Percentiles rank a stretch among this genome's conserved stretches.
Evolutionary conservation across 2,329 filamentous ascomycete genomes (phyloP).

Genomic region (Colletotrichum plurivorum): DNA sequence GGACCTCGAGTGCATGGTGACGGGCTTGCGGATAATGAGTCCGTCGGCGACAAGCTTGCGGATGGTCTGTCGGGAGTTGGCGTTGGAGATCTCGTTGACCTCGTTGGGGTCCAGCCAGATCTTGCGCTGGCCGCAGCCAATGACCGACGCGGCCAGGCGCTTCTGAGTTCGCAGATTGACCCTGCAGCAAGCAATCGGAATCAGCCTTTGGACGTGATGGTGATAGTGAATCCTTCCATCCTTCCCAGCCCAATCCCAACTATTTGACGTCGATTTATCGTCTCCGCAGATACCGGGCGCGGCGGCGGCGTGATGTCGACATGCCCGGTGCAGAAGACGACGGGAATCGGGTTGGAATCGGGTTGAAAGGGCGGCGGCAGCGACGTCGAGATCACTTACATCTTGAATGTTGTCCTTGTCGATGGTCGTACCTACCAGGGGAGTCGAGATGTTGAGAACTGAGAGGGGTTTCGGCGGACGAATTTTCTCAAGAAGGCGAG

Average conservation of each 20-base stretch:
- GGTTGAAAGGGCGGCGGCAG: conserved; percentile 19
- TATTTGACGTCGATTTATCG: conserved; percentile 23
- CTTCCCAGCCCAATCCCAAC: conserved; percentile 9
- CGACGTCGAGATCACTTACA: conserved; percentile 50
- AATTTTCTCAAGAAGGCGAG: conserved; percentile 51
- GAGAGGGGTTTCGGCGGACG: conserved; percentile 53
- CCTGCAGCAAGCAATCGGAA: conserved; percentile 67
- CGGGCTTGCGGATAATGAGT: conserved; percentile 99
- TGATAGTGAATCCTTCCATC: background rate
- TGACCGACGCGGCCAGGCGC: conserved; percentile 98
- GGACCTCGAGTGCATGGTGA: conserved; percentile 99
- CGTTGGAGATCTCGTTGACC: conserved; percentile 99
- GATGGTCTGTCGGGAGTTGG: conserved; percentile 99
- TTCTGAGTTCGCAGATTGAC: conserved; percentile 99
- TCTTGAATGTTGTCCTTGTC: conserved; percentile 54
- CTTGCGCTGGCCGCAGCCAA: conserved; percentile 99
- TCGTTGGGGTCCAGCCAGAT: conserved; percentile 99
- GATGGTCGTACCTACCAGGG: conserved; percentile 52
- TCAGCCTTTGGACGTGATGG: conserved; percentile 29
- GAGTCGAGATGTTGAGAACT: conserved; percentile 51
- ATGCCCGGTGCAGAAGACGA: conserved; percentile 27
- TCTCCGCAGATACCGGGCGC: conserved; percentile 16
- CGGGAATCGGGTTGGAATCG: conserved; percentile 30
- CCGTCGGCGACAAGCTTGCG: conserved; percentile 99
- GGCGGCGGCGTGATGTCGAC: conserved; percentile 6